These are phyloP conservation scores for Salvia miltiorrhiza DNA, from an alignment of 257 asterid genomes.

Conservation along the genomic window DNA sequence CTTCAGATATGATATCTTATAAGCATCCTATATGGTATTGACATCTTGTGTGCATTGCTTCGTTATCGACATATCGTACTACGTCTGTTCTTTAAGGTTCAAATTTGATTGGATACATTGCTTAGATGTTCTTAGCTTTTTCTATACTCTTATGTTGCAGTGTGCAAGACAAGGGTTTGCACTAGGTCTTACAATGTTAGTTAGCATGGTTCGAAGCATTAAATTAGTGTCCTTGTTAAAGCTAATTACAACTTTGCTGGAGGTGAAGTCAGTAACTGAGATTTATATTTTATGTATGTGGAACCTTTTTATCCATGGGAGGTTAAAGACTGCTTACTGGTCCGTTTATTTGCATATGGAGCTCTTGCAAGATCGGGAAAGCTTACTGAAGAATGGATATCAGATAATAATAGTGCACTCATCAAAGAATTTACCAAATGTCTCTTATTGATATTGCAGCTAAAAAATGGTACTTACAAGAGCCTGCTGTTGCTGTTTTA, in stretches of 20 bases:
- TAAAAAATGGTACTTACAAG: slow-evolving; percentile 88
- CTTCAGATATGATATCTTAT: too few species aligned
- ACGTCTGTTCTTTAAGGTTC: too few species aligned
- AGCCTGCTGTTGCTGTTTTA: slow-evolving; percentile 75
- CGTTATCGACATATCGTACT: too few species aligned
- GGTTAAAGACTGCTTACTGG: slow-evolving; percentile 75
- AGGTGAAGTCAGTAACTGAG: slow-evolving; percentile 28
- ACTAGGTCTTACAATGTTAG: slow-evolving; percentile 69
- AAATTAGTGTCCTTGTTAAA: slow-evolving; percentile 73
- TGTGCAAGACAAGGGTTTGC: slow-evolving; percentile 99
- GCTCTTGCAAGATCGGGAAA: slow-evolving; percentile 94
- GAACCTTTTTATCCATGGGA: slow-evolving; percentile 50
- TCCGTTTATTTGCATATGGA: slow-evolving; percentile 95
- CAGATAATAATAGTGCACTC: slow-evolving; percentile 42
- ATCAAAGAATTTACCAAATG: slow-evolving; percentile 62
- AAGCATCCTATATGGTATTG: too few species aligned
- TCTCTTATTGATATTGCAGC: slow-evolving; percentile 66
- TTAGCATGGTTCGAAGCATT: slow-evolving; percentile 62
- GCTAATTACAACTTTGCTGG: slow-evolving; percentile 71
- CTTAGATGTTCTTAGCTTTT: slow-evolving; percentile 5
- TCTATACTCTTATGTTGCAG: slow-evolving; percentile 40
- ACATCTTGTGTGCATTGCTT: too few species aligned
- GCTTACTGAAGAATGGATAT: slow-evolving; percentile 60
- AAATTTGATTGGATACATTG: neutral
- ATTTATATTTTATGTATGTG: slow-evolving; percentile 20